These are phyloP conservation scores for Crucihimalaya himalaica DNA, from an alignment of 345 rosid species.

Conservation along the genomic window DNA sequence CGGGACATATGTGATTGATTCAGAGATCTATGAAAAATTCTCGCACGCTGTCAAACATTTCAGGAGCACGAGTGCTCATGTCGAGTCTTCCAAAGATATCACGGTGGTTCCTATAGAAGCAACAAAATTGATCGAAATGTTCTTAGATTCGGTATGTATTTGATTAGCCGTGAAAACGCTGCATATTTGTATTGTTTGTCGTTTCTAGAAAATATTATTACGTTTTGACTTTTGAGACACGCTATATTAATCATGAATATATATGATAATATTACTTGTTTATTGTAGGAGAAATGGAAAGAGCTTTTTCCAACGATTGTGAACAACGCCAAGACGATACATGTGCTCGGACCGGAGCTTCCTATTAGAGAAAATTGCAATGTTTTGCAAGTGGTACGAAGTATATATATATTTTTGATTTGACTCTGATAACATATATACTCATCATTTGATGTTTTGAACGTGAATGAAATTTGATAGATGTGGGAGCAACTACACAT, in stretches of 20 bases:
- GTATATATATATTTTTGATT: too few relatives aligned
- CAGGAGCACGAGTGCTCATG: constrained; percentile 40
- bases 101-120: constrained; percentile 50
- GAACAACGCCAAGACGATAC: constrained; percentile 48
- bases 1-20: constrained; percentile 47
- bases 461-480: constrained; percentile 42
- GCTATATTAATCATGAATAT: not conserved
- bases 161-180: not conserved
- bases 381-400: constrained; percentile 69
- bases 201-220: not conserved
- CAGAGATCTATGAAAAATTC: constrained; percentile 45
- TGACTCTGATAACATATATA: too few relatives aligned
- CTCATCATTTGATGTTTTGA: not conserved
- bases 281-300: constrained; percentile 58
- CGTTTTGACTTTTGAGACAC: not conserved
- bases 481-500: constrained; percentile 63
- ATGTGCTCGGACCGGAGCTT: constrained; percentile 44
- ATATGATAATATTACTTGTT: not conserved
- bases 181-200: not conserved
- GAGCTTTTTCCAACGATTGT: constrained; percentile 74
- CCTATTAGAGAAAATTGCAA: constrained; percentile 37
- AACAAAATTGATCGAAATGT: constrained; percentile 44
- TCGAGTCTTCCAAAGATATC: constrained; percentile 67
- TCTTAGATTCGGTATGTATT: constrained; percentile 55
- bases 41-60: constrained; percentile 40